Conservation (phyloP, 176 grass and related monocot genomes). For the Eleusine indica region DNA sequence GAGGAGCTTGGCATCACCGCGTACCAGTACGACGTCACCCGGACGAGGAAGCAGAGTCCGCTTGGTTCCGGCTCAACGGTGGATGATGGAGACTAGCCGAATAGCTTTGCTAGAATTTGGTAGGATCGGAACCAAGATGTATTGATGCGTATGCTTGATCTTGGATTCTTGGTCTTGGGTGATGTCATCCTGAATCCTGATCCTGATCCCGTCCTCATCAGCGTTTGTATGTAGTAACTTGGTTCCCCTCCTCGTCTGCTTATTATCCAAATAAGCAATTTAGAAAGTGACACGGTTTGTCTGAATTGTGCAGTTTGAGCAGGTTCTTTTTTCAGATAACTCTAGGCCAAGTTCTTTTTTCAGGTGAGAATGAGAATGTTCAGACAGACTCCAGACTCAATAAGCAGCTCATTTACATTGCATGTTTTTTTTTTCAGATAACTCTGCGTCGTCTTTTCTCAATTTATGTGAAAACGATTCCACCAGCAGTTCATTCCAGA, state of each 20-base stretch:
- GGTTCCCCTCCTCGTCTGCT: too few species aligned
- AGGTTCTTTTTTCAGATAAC: too few species aligned
- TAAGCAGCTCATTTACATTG: too few species aligned
- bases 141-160: neutral
- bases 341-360: too few species aligned
- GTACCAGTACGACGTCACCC: constrained; percentile 26
- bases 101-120: neutral
- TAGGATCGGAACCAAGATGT: neutral
- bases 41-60: neutral
- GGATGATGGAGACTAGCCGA: neutral
- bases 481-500: too few species aligned
- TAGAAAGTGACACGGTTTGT: neutral
- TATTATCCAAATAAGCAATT: neutral
- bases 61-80: neutral
- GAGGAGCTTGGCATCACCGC: constrained; percentile 17
- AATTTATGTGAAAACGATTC: too few species aligned
- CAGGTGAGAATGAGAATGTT: too few species aligned
- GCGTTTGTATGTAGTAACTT: neutral
- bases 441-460: too few species aligned
- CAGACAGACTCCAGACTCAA: too few species aligned
- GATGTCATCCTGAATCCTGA: neutral
- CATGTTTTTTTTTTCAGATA: too few species aligned
- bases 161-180: neutral
- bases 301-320: too few species aligned
- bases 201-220: neutral